Evolutionary conservation across 148 eudicot genomes (phyloP).

Genomic region (Dysphania ambrosioides): DNA sequence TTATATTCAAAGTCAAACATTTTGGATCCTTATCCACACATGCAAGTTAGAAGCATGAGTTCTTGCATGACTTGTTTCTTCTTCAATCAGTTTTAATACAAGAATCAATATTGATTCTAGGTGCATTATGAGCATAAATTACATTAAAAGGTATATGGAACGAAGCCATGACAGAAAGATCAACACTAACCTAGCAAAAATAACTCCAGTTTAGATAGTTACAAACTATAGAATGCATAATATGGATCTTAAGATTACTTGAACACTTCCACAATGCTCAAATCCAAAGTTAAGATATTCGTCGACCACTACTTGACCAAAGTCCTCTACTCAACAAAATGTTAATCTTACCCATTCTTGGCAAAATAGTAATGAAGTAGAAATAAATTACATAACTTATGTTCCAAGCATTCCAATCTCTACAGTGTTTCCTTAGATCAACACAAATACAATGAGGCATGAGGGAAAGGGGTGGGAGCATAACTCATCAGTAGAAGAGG

Average conservation of each 20-base stretch:
- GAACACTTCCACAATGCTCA: neutral
- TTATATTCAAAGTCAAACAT: neutral
- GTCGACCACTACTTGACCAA: neutral
- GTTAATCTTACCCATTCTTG: neutral
- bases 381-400: neutral
- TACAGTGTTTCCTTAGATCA: neutral
- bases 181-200: neutral
- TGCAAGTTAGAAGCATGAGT: neutral
- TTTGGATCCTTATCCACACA: neutral
- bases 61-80: neutral
- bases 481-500: neutral
- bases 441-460: neutral
- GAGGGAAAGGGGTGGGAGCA: neutral
- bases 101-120: neutral
- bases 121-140: neutral
- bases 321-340: neutral
- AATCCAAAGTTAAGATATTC: neutral
- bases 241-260: neutral
- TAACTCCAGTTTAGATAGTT: neutral
- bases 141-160: neutral
- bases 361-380: neutral
- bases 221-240: neutral
- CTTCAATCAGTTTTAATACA: neutral
- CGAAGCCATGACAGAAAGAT: neutral
- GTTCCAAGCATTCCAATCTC: neutral